A percentile compares a stretch with the other conserved stretches of the same genome.
These are phyloP conservation scores for Cucurbita pepo DNA, from an alignment of 306 rosid species.

Conservation along the genomic window DNA sequence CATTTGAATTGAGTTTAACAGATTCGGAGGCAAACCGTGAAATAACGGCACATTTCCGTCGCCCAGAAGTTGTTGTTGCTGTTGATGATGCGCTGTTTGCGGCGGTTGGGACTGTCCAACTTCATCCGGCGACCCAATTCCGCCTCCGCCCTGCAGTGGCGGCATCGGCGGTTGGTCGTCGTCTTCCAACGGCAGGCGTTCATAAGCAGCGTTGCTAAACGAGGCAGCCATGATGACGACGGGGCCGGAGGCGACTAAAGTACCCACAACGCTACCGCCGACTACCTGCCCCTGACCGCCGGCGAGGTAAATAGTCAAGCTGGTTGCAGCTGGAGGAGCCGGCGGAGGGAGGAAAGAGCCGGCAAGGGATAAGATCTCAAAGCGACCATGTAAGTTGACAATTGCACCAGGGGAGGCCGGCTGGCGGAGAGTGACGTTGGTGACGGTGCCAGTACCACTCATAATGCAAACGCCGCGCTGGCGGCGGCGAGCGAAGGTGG, in stretches of 20 bases:
- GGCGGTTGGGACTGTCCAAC: slow-evolving; percentile 12
- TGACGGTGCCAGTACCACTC: slow-evolving; percentile 85
- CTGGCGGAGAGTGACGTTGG: slow-evolving; percentile 72
- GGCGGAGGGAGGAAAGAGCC: slow-evolving; percentile 91
- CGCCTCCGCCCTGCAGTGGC: slow-evolving; percentile 32
- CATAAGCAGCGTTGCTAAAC: slow-evolving; percentile 93
- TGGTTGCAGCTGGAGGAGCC: slow-evolving; percentile 74
- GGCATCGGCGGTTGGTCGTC: slow-evolving; percentile 33
- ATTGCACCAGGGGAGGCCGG: slow-evolving; percentile 80
- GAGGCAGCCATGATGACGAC: slow-evolving; percentile 95
- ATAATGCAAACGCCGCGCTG: slow-evolving; percentile 88
- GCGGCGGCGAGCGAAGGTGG: slow-evolving; percentile 73
- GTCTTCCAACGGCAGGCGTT: slow-evolving; percentile 84
- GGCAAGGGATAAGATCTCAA: slow-evolving; percentile 73
- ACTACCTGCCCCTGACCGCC: slow-evolving; percentile 97
- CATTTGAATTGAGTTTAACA: slow-evolving; percentile 71
- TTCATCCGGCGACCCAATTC: slow-evolving; percentile 48
- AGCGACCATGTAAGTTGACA: slow-evolving; percentile 69
- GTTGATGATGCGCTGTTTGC: slow-evolving; percentile 4
- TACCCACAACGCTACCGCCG: slow-evolving; percentile 79
- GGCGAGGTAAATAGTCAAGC: slow-evolving; percentile 65
- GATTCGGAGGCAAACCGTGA: slow-evolving; percentile 70
- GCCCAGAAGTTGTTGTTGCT: slow-evolving; percentile 35
- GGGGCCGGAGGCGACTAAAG: slow-evolving; percentile 63
- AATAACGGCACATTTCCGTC: slow-evolving; percentile 49